Percentiles rank a stretch among this genome's conserved stretches.
Conservation (phyloP, 208 protist genomes). For the Lotmaria passim region DNA sequence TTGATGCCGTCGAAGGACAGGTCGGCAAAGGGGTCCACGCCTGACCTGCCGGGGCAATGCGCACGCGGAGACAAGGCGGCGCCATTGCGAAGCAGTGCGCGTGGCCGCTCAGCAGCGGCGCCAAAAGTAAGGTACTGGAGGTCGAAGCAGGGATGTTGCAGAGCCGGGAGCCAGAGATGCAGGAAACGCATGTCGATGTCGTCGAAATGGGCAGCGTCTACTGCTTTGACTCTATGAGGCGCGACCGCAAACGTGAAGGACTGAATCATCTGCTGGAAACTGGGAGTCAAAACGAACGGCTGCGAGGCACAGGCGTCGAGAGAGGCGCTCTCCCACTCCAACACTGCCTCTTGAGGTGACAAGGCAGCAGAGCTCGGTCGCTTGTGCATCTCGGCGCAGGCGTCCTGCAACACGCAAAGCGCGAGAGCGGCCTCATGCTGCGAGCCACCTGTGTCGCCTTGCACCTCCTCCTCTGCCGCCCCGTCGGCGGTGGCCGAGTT, state of each 20-base stretch:
- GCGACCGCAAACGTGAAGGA: conserved; percentile 13
- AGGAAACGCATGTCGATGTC: conserved; percentile 3
- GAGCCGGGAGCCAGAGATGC: conserved; percentile 68
- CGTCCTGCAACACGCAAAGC: background rate
- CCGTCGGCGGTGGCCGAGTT: background rate
- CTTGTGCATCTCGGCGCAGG: background rate
- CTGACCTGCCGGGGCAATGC: background rate
- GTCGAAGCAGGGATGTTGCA: conserved; percentile 53
- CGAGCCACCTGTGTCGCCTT: background rate
- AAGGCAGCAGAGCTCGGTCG: background rate
- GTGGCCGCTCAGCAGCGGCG: background rate
- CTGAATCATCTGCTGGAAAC: conserved; percentile 19
- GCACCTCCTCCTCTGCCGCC: background rate
- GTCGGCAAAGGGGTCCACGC: conserved; percentile 3
- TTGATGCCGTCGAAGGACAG: background rate
- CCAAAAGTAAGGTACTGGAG: conserved; percentile 29
- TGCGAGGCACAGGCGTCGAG: conserved; percentile 5
- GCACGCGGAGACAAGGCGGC: background rate
- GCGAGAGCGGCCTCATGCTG: background rate
- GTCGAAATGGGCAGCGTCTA: background rate
- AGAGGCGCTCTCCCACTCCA: conserved; percentile 16
- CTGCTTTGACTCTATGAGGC: background rate
- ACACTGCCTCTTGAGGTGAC: background rate
- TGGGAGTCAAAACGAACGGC: conserved; percentile 5
- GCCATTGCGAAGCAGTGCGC: background rate